Base-by-base conservation (phyloP, 352 stramenopile genomes). In the Globisporangium polare region DNA sequence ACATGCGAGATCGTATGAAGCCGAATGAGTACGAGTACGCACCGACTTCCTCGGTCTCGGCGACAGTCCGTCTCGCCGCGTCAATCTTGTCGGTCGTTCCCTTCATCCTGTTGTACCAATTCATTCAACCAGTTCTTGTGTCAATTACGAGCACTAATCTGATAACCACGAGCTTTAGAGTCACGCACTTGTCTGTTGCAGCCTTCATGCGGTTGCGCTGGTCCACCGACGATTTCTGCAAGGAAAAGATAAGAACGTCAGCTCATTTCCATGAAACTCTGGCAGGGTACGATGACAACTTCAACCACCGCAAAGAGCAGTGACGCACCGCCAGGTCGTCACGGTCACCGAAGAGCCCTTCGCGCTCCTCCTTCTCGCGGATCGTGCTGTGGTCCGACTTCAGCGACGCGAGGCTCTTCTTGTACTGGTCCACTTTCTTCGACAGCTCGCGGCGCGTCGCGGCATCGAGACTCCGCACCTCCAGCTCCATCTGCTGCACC, bases 401-500 rank as follows among this genome's bases (percentile, higher is more conserved):
- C n/a, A 95, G 68, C 39, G 84, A 91, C n/a, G 78, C 83, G 49
- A 95, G 67, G 41, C 83, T 94, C 67, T 95, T 95, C 65, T 92
- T 92, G 79, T 95, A 95, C 71, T 95, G 86, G 58, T 93, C 84
- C 39, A 95, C 84, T 54, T 95, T 95, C 72, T 95, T 95, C 18
- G 80, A 91, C 26, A 95, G 74, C 62, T 95, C 86, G n/a, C 83
- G 82, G 18, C 84, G 83, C 37, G 86, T 94, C 22, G 83, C 79
- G 2, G 77, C 61, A 42, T 95, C 86, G 58, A 95, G 59, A 73
- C 80, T 92, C 47, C 86, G 86, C 66, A 94, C 86, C 73, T 95
- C 86, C 45, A 95, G 63, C 67, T 92, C 84, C 86, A 95, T 95
- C 73, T 95, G 86, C 67, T 95, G 84, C 20, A 94, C 90, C 86